Evolutionary conservation across 495 filamentous ascomycete species (phyloP).

Genomic region (Staphylotrichum tortipilum): DNA sequence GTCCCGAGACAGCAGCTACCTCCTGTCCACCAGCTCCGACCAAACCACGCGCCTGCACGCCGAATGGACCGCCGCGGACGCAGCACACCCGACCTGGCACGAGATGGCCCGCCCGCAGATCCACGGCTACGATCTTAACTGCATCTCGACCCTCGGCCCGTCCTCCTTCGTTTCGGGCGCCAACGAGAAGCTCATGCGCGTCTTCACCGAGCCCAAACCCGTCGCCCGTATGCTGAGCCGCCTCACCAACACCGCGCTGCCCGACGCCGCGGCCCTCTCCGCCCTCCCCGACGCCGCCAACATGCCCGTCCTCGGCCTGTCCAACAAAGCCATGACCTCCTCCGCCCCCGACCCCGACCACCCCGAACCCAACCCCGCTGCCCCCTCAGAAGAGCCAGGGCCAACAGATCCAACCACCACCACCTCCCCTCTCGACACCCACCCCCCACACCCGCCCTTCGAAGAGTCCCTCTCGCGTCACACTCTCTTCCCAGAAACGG

Average conservation of each 20-base stretch:
- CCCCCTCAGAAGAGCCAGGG: conserved; percentile 2
- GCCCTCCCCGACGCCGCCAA: conserved; percentile 76
- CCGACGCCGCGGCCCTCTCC: conserved; percentile 29
- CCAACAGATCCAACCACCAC: conserved; percentile 30
- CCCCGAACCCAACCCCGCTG: conserved; percentile 26
- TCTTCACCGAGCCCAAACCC: conserved; percentile 83
- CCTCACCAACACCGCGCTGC: conserved; percentile 51
- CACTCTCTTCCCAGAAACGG: conserved; percentile 89
- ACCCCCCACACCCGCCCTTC: conserved; percentile 66
- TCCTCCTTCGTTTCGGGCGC: conserved; percentile 86
- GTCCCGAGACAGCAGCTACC: conserved; percentile 73
- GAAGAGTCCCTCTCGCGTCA: conserved; percentile 86
- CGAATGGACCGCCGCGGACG: conserved; percentile 52
- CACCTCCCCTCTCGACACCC: conserved; percentile 37
- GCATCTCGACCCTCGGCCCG: conserved; percentile 63
- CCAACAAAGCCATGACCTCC: conserved; percentile 80
- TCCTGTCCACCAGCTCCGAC: conserved; percentile 82
- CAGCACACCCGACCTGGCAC: conserved; percentile 61
- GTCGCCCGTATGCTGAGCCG: conserved; percentile 64
- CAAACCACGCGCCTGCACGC: conserved; percentile 92
- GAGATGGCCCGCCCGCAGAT: conserved; percentile 95
- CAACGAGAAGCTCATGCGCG: conserved; percentile 92
- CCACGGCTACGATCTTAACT: conserved; percentile 97
- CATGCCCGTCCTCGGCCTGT: conserved; percentile 89
- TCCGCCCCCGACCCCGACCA: conserved; percentile 39